A percentile compares a stretch with the other conserved stretches of the same genome.
These are phyloP conservation scores for Colletotrichum horii DNA, from an alignment of 2,329 filamentous ascomycete genomes.

Conservation along the genomic window DNA sequence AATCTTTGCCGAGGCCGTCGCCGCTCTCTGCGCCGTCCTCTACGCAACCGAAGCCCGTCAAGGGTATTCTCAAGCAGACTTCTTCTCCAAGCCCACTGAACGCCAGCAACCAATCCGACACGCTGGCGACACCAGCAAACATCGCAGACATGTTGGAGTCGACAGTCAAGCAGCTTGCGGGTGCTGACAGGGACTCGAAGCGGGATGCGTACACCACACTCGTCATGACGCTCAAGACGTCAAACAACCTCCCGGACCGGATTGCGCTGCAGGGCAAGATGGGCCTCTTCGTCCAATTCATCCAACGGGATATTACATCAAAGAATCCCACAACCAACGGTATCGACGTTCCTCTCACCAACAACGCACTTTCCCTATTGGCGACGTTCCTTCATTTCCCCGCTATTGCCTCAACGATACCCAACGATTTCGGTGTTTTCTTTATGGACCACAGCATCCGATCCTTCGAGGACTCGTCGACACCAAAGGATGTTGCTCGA, in stretches of 20 bases:
- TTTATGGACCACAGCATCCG: slow-evolving; percentile 82
- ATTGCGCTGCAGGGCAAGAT: slow-evolving; percentile 78
- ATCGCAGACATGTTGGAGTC: slow-evolving; percentile 86
- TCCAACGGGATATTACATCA: slow-evolving; percentile 78
- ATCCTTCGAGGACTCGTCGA: slow-evolving; percentile 69
- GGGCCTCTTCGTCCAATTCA: slow-evolving; percentile 77
- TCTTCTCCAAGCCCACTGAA: slow-evolving; percentile 52
- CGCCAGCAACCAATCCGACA: slow-evolving; percentile 39
- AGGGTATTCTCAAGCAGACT: slow-evolving; percentile 80
- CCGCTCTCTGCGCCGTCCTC: slow-evolving; percentile 45
- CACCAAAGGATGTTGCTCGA: slow-evolving; percentile 79
- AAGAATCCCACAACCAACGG: slow-evolving; percentile 56
- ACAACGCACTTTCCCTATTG: slow-evolving; percentile 79
- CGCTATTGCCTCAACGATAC: slow-evolving; percentile 71
- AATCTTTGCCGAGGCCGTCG: slow-evolving; percentile 41
- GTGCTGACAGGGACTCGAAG: slow-evolving; percentile 72
- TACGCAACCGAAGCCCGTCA: slow-evolving; percentile 51
- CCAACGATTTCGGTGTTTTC: slow-evolving; percentile 80
- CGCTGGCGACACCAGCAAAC: slow-evolving; percentile 49
- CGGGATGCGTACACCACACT: slow-evolving; percentile 88
- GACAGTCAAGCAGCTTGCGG: slow-evolving; percentile 79
- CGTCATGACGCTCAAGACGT: slow-evolving; percentile 76
- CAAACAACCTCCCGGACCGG: slow-evolving; percentile 80
- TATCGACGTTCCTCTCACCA: slow-evolving; percentile 72
- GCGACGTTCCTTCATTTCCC: slow-evolving; percentile 78